Evolutionary conservation across 768 basidiomycete genomes (phyloP), one percentile per base, ranked within the genome.

Genomic region (Boletus rubroflammeus): DNA sequence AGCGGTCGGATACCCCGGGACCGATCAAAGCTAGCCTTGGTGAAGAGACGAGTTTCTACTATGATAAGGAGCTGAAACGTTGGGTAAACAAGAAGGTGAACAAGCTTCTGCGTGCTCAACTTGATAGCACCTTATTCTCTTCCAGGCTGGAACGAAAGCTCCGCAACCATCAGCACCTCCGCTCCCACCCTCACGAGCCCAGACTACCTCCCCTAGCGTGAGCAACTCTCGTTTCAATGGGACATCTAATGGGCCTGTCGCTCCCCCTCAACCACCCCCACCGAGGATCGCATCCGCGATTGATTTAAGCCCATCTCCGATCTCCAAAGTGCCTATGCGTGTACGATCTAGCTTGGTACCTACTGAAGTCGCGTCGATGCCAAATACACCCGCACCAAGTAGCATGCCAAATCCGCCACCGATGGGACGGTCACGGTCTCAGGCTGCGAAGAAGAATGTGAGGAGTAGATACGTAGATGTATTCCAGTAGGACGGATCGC

Each of bases 61-160:
- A 90, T 67, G 97, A 99, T 67, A 86, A 89, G 63, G 93, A 97
- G n/a, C 79, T 87, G 55, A 94, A 95, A 69, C 83, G 88, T 57
- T 99, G 97, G 97, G 86, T 99, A 26, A 94, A 97, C 69, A 95
- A 89, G 72, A 93, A 88, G 75, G 93, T 92, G 56, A 68, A 72
- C 58, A 6, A 9, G 21, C 47, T 53, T 26, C 28, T 47, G 42
- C 19, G 9, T 43, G 38, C 23, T 34, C 31, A 23, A n/a, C 2
- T 29, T 5, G 32, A 40, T 36, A 7, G 38, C 28, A 19, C 15
- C 59, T 47, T 21, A 54, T 61, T 1, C 17, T 51, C 31, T 21
- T 44, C 7, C 42, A 92, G 90, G 80, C 72, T 56, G 83, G 81
- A 36, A 67, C 72, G 15, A 83, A 81, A 56, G 62, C 74, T n/a